Evolutionary conservation across 2,329 filamentous ascomycete species (phyloP).

Genomic region (Aspergillus brasiliensis): DNA sequence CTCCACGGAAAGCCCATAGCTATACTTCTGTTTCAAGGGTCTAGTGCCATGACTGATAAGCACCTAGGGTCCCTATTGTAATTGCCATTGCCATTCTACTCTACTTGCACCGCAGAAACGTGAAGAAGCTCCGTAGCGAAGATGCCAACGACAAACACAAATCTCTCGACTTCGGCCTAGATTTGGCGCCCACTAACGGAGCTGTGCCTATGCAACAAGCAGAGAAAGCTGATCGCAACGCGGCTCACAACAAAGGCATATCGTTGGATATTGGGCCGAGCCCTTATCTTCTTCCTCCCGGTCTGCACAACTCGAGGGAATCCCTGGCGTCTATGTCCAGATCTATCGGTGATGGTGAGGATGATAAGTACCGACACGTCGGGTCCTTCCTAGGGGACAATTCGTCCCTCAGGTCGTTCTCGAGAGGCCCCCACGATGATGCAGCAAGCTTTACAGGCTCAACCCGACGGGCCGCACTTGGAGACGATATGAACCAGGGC

Average conservation of each 20-base stretch:
- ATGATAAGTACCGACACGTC: slow-evolving; percentile 80
- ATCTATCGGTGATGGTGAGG: slow-evolving; percentile 65
- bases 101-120: slow-evolving; percentile 76
- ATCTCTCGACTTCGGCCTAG: slow-evolving; percentile 89
- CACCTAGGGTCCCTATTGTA: slow-evolving; percentile 71
- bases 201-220: slow-evolving; percentile 59
- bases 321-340: slow-evolving; percentile 84
- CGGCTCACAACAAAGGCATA: slow-evolving; percentile 51
- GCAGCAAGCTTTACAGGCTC: slow-evolving; percentile 57
- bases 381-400: slow-evolving; percentile 55
- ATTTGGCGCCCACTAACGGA: slow-evolving; percentile 44
- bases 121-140: slow-evolving; percentile 71
- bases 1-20: neutral
- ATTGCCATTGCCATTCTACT: slow-evolving; percentile 68
- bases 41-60: slow-evolving; percentile 24
- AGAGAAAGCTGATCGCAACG: slow-evolving; percentile 43
- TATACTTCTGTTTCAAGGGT: neutral
- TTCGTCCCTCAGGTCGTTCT: slow-evolving; percentile 41
- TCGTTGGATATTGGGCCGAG: slow-evolving; percentile 67
- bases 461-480: slow-evolving; percentile 43
- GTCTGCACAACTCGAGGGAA: slow-evolving; percentile 75
- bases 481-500: slow-evolving; percentile 53
- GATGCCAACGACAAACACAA: slow-evolving; percentile 85
- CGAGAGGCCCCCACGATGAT: slow-evolving; percentile 46
- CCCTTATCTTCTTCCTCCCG: slow-evolving; percentile 91